Base-by-base conservation (phyloP, 352 stramenopile species). In the Phytophthora multivora region DNA sequence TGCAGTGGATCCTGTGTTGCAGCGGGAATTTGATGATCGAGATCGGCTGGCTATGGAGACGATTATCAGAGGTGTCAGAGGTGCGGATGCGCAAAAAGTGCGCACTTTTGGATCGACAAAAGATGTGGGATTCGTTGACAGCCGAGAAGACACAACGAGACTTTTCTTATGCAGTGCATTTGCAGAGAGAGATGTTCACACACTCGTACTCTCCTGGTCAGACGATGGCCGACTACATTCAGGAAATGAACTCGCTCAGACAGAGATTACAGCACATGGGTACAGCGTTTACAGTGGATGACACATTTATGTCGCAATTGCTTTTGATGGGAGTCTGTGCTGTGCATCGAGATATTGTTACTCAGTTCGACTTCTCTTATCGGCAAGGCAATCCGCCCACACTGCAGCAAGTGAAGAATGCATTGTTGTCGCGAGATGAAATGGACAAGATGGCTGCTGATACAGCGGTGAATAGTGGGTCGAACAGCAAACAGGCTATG, bases 261-360 rank as follows among this genome's bases (percentile, higher is more conserved):
- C 50, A 58, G 50, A 1, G 38, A 13, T 8, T 58, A 10, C 50
- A 58, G 12, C 38, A 58, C 38, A 58, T 58, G 38, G 50, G 36
- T 6, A 16, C 50, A 2, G 5, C 9, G 2, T 58, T 58, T 15
- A 15, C 13, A 5, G 33, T 58, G 0, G 9, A 48, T 5, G 50
- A 58, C 25, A 48, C n/a, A 0, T 18, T 1, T 0, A 58, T 58
- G 50, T 58, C 36, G 0, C 35, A 48, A 3, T 41, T 58, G 38
- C 25, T 58, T 1, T 15, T 48, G 25, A 48, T 58, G 38, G 50
- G 50, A 19, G 50, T 58, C 0, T 58, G 38, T 19, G 25, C 50
- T 0, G 36, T 58, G 3, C 25, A 58, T 19, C 21, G 23, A 10
- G 50, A 58, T 25, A 49, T 58, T 2, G 30, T 31, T 16, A 53